Base-by-base conservation (phyloP, 2,329 filamentous ascomycete species). In the Emydomyces testavorans region DNA sequence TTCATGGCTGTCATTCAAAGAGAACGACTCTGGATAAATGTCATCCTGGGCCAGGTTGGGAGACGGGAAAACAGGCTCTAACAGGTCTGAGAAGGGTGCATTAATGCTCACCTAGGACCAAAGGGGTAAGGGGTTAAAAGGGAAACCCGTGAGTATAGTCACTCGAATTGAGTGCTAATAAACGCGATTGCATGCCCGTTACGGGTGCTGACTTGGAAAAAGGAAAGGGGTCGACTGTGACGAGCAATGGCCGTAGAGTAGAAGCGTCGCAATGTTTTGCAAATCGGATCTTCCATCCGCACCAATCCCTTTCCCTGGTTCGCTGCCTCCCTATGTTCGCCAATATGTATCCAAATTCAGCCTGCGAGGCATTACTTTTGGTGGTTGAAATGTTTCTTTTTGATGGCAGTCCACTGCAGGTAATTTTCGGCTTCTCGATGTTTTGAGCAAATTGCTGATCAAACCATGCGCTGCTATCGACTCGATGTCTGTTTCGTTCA, bases 221-320 rank as follows among this genome's bases (percentile, higher is more conserved):
- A n/a, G 34, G 23, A 46, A 37, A 20, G 43, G 23, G 20, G 28
- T 42, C 28, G 38, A 24, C 24, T 16, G 38, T 48, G 29, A 48
- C 24, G 40, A 38, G 46, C 46, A 48, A 42, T 15, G 16, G 36
- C 20, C 46, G 10, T 23, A 41, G 28, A 48, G 32, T 18, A 24
- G 43, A 32, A 46, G 15, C n/a, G n/a, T 48, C 20, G 37, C 28
- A 36, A 18, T 48, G 36, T 48, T 48, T 29, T 48, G 46, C 32
- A 35, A 48, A 34, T 35, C 47, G 47, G 47, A 45, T 45, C 29
- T 32, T 32, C 23, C 20, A 49, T 49, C 47, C 47, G 47, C 34
- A 34, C 47, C 47, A 49, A 49, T 49, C 47, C 35, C 16, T 23
- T 31, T 28, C 21, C 26, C 35, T 40, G 41, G 41, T 42, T 43